Base-by-base conservation (phyloP, 192 early-diverging fungal genomes). In the Coemansia guatemalensis region DNA sequence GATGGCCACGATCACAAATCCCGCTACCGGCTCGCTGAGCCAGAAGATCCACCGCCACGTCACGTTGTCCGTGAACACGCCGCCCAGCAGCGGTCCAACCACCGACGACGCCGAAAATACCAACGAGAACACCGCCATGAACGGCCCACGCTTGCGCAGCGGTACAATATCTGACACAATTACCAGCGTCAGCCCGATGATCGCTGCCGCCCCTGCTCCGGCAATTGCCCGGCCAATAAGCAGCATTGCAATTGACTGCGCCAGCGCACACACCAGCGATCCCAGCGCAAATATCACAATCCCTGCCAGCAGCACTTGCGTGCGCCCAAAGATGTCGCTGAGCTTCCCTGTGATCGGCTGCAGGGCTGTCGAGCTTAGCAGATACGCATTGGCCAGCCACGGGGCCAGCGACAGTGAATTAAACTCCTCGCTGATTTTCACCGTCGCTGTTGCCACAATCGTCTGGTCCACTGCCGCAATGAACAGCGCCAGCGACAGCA, bases 281-380 rank as follows among this genome's bases (percentile, higher is more conserved):
- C 84, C 83, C 11, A 83, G 32, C n/a, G 83, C 78, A 64, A 87
- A 86, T 17, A 89, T 58, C 3, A 73, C 57, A 12, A 84, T 53
- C 1, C 87, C 85, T 44, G 81, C 72, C 6, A 89, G 57, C 30
- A 89, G 68, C 25, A 87, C 68, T 6, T 66, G 67, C 49, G 85
- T 85, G 54, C 88, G 87, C 21, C 90, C 95, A 77, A 95, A 92
- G 33, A 94, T 90, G 56, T 96, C 93, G 51, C 91, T 86, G n/a
- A 92, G 67, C 57, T 85, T 83, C 17, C 90, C 90, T 67, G 89
- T 94, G 33, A 89, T 71, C 7, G 92, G 90, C 66, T 92, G 86
- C 58, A 94, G 78, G 8, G 92, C 88, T 2, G 93, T 91, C 25
- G 82, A 83, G 57, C 85, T 88, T 66, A 91, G 69, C 35, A 91